Percentiles rank a stretch among this genome's conserved stretches.
Conservation (phyloP, 495 filamentous ascomycete species). For the Hypoxylon cercidicola region DNA sequence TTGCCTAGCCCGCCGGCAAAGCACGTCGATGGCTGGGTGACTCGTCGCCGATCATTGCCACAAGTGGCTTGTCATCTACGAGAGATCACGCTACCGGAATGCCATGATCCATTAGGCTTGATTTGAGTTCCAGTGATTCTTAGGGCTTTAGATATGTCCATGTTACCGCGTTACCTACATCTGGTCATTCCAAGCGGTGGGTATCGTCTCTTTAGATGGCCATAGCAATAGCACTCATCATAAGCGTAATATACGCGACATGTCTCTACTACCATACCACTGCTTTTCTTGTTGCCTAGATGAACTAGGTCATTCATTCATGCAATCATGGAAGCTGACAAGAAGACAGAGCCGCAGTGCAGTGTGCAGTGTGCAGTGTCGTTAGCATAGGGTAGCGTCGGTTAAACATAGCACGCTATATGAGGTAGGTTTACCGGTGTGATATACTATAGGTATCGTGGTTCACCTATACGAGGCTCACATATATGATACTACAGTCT, state of each 20-base stretch:
- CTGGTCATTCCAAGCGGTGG: constrained; percentile 20
- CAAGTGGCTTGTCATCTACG: constrained; percentile 16
- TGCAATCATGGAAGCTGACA: too few relatives aligned
- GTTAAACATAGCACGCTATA: too few relatives aligned
- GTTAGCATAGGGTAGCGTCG: too few relatives aligned
- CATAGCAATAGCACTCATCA: not conserved
- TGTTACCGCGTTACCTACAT: constrained; percentile 9
- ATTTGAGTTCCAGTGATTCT: constrained; percentile 27
- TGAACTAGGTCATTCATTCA: too few relatives aligned
- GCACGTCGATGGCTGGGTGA: constrained; percentile 21
- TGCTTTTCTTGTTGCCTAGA: too few relatives aligned
- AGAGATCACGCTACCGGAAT: constrained; percentile 41
- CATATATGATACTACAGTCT: too few relatives aligned
- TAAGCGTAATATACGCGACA: not conserved
- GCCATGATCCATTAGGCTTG: constrained; percentile 27
- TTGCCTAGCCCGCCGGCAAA: constrained; percentile 38
- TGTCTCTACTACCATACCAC: not conserved
- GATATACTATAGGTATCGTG: too few relatives aligned
- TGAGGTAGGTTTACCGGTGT: too few relatives aligned
- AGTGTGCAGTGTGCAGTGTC: too few relatives aligned
- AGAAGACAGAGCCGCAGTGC: too few relatives aligned
- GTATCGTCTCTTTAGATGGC: not conserved
- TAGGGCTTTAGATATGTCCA: constrained; percentile 15
- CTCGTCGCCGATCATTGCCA: constrained; percentile 31
- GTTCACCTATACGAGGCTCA: too few relatives aligned